Conservation (phyloP, 495 filamentous ascomycete species). For the Xylaria scruposa region DNA sequence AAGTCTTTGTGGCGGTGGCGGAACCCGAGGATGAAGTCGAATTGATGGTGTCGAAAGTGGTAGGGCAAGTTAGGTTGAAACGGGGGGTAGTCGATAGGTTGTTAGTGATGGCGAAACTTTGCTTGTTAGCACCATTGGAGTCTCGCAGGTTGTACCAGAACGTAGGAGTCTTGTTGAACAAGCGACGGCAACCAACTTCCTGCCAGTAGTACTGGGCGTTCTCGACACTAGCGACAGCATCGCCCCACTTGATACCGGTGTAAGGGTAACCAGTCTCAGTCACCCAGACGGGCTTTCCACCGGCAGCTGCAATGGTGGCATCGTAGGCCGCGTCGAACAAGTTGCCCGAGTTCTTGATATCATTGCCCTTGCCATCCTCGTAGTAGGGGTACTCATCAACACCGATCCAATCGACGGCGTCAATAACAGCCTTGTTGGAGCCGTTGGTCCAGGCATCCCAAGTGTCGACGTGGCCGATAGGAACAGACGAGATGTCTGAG, state of each 20-base stretch:
- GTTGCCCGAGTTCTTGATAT: conserved; percentile 48
- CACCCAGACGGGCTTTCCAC: conserved; percentile 57
- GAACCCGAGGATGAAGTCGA: conserved; percentile 24
- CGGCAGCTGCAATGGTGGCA: conserved; percentile 38
- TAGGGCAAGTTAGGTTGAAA: conserved; percentile 65
- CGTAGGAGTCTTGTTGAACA: conserved; percentile 70
- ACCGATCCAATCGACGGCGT: conserved; percentile 57
- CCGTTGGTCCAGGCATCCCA: conserved; percentile 57
- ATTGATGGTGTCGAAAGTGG: conserved; percentile 43
- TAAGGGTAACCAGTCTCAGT: conserved; percentile 61
- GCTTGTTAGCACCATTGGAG: conserved; percentile 53
- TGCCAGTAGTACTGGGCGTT: conserved; percentile 79
- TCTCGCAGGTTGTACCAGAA: conserved; percentile 65
- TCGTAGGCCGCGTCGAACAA: conserved; percentile 52
- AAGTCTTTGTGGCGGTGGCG: conserved; percentile 26
- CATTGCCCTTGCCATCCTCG: conserved; percentile 52
- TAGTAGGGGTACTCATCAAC: conserved; percentile 62
- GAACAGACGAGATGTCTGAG: conserved; percentile 42
- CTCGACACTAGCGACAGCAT: conserved; percentile 61
- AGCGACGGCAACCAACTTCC: conserved; percentile 67
- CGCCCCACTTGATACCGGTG: conserved; percentile 52
- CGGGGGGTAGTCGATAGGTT: conserved; percentile 61
- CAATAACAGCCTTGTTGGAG: conserved; percentile 54
- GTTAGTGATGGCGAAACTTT: conserved; percentile 54
- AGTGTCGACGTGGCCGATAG: conserved; percentile 60